Evolutionary conservation across 805 yeast species (phyloP).

Genomic region (Yamadazyma sp.): DNA sequence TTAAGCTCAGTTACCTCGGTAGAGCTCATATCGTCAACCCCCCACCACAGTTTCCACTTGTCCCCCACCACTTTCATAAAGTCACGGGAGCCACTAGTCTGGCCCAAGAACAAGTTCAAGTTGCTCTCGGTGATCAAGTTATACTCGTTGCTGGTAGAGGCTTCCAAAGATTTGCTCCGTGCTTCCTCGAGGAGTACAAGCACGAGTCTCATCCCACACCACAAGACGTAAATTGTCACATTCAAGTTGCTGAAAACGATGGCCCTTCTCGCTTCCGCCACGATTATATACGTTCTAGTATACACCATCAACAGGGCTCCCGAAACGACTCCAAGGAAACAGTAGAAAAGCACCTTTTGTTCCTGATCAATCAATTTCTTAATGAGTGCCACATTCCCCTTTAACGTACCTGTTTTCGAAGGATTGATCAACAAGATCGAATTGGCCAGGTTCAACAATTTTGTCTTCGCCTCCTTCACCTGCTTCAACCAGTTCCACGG

Average conservation of each 20-base stretch:
- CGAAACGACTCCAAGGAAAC: slow-evolving; percentile 26
- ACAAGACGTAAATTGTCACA: slow-evolving; percentile 28
- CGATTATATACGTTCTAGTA: slow-evolving; percentile 25
- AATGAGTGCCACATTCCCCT: slow-evolving; percentile 1
- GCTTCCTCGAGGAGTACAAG: slow-evolving; percentile 14
- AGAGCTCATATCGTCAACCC: not conserved
- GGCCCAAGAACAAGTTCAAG: slow-evolving; percentile 8
- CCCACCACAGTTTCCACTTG: not conserved
- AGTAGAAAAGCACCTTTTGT: slow-evolving; percentile 21
- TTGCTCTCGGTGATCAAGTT: slow-evolving; percentile 16
- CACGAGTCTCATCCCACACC: slow-evolving; percentile 29
- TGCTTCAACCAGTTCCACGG: slow-evolving; percentile 42
- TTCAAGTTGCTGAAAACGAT: slow-evolving; percentile 38
- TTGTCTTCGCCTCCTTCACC: slow-evolving; percentile 19
- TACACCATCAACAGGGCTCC: slow-evolving; percentile 30
- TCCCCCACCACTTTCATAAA: too few species aligned
- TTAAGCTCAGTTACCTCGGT: not conserved
- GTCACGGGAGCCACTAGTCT: not conserved
- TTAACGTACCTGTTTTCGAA: not conserved
- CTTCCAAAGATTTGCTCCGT: slow-evolving; percentile 4
- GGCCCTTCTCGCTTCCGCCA: slow-evolving; percentile 25
- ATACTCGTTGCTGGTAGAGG: slow-evolving; percentile 13
- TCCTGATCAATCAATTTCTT: slow-evolving; percentile 10
- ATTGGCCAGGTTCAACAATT: slow-evolving; percentile 18
- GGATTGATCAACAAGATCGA: slow-evolving; percentile 12